Conservation (phyloP, 2,329 filamentous ascomycete species). For the Stagonosporopsis rhizophila region DNA sequence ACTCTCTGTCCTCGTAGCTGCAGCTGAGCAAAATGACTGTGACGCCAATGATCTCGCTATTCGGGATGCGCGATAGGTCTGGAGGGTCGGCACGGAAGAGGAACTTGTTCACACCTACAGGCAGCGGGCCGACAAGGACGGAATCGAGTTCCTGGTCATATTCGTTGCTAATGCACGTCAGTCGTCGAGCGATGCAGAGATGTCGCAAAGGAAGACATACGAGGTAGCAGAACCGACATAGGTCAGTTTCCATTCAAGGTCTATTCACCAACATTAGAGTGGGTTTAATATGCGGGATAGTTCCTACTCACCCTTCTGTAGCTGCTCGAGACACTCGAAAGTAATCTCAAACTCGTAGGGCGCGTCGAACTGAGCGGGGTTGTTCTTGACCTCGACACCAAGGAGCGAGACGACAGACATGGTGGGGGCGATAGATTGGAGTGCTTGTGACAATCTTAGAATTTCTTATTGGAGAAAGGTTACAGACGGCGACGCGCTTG, state of each 20-base stretch:
- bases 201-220: slow-evolving; percentile 59
- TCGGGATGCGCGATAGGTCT: slow-evolving; percentile 87
- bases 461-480: not conserved
- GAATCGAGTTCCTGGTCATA: slow-evolving; percentile 99
- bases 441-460: not conserved
- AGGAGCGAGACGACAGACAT: slow-evolving; percentile 98
- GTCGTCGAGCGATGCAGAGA: slow-evolving; percentile 15
- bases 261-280: slow-evolving; percentile 56
- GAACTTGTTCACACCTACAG: slow-evolving; percentile 98
- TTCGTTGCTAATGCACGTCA: slow-evolving; percentile 70
- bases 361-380: slow-evolving; percentile 91
- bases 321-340: slow-evolving; percentile 93
- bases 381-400: slow-evolving; percentile 95
- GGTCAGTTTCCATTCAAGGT: slow-evolving; percentile 99
- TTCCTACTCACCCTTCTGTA: slow-evolving; percentile 80
- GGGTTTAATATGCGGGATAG: not conserved
- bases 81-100: slow-evolving; percentile 95
- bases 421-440: slow-evolving; percentile 43
- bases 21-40: slow-evolving; percentile 97
- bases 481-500: not conserved
- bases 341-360: slow-evolving; percentile 98
- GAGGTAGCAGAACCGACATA: slow-evolving; percentile 98
- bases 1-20: slow-evolving; percentile 94
- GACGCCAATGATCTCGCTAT: slow-evolving; percentile 93
- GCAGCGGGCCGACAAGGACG: slow-evolving; percentile 95